These are phyloP conservation scores for Venturia nashicola DNA, from an alignment of 2,329 filamentous ascomycete genomes.

Conservation along the genomic window DNA sequence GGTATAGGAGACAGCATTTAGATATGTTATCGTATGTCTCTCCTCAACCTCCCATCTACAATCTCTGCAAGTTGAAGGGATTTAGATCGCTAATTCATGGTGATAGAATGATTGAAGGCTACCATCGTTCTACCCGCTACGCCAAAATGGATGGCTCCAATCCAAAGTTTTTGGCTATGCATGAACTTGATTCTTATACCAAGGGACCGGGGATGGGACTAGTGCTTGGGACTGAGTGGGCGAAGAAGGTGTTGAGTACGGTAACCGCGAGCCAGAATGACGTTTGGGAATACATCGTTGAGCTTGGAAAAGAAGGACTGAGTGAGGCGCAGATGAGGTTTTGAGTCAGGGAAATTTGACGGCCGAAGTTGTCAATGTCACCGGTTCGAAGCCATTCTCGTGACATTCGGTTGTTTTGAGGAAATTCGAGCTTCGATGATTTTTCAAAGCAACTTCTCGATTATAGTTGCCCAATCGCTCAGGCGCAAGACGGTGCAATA, in stretches of 20 bases:
- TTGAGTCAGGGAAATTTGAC: not conserved
- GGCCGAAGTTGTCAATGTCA: not conserved
- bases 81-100: not conserved
- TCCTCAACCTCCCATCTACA: not conserved
- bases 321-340: constrained; percentile 7
- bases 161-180: constrained; percentile 15
- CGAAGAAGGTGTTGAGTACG: constrained; percentile 14
- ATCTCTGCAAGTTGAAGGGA: constrained; percentile 13
- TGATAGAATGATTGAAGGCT: constrained; percentile 13
- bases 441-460: too few species aligned
- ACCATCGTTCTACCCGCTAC: constrained; percentile 16
- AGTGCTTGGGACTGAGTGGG: constrained; percentile 15
- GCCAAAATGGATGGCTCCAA: constrained; percentile 10
- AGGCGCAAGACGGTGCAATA: not conserved
- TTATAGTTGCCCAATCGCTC: not conserved
- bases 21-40: not conserved
- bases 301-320: not conserved
- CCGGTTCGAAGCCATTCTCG: not conserved
- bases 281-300: constrained; percentile 12
- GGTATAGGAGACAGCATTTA: not conserved
- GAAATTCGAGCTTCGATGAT: not conserved
- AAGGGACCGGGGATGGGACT: constrained; percentile 13
- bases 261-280: constrained; percentile 13
- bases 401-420: not conserved
- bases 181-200: constrained; percentile 14